These are phyloP conservation scores for Geotrichum cucujoidarum DNA, from an alignment of 1,139 yeast species.

Conservation along the genomic window DNA sequence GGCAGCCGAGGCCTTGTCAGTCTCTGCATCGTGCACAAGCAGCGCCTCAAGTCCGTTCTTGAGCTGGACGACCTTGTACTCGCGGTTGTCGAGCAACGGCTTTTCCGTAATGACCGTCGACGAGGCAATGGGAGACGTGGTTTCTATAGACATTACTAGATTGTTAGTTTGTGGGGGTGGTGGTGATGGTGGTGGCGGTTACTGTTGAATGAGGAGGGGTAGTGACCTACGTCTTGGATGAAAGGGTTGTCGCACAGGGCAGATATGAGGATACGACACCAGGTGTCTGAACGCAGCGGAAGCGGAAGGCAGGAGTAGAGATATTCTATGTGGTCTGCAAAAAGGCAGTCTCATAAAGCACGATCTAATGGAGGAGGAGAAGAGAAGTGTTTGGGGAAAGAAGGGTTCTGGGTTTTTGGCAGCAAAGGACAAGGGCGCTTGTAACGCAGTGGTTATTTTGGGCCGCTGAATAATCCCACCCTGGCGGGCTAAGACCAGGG, in stretches of 20 bases:
- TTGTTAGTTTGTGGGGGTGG: too few relatives aligned
- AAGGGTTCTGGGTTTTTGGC: too few relatives aligned
- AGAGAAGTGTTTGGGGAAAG: neutral
- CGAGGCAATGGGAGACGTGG: neutral
- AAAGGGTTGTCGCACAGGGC: neutral
- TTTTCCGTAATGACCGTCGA: slow-evolving; percentile 25
- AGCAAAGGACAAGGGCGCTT: too few relatives aligned
- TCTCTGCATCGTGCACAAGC: slow-evolving; percentile 72
- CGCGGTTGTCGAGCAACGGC: slow-evolving; percentile 57
- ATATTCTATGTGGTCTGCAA: neutral
- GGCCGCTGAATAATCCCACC: too few relatives aligned
- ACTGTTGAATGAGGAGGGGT: neutral
- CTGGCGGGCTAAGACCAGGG: too few relatives aligned
- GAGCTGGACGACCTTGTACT: slow-evolving; percentile 62
- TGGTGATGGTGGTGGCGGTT: neutral
- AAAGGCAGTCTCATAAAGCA: neutral
- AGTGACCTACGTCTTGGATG: neutral
- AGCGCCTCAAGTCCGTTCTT: slow-evolving; percentile 68
- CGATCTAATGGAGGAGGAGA: neutral
- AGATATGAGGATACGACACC: neutral
- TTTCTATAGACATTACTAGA: slow-evolving; percentile 3
- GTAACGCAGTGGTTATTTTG: too few relatives aligned
- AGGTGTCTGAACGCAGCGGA: neutral
- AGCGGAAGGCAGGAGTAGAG: neutral
- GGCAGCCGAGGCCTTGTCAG: slow-evolving; percentile 92